Conservation (phyloP, 768 basidiomycete genomes). For the Amanita rimosa region DNA sequence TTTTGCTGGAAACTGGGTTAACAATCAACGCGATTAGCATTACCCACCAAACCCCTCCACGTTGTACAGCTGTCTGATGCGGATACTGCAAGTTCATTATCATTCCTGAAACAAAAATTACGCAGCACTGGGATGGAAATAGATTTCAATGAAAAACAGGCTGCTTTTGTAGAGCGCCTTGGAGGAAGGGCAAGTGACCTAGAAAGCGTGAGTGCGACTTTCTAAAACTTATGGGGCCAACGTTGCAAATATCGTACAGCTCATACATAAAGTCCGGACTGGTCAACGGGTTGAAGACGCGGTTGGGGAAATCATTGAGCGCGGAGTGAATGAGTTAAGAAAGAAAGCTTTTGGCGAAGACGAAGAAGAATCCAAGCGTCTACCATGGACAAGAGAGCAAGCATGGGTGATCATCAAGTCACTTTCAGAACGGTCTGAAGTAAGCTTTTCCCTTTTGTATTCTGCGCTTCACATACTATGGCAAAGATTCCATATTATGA, state of each 20-base stretch:
- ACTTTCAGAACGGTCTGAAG: constrained; percentile 58
- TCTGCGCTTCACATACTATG: neutral
- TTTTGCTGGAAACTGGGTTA: neutral
- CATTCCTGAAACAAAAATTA: constrained; percentile 75
- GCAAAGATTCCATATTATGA: constrained; percentile 72
- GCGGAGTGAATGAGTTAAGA: constrained; percentile 71
- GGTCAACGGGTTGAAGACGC: constrained; percentile 68
- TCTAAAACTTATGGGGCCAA: neutral
- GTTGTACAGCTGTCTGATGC: constrained; percentile 79
- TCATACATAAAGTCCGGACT: constrained; percentile 77
- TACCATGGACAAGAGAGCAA: constrained; percentile 82
- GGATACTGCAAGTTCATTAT: constrained; percentile 65
- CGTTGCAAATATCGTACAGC: constrained; percentile 24
- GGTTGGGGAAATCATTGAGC: constrained; percentile 79
- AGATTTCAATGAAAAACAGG: constrained; percentile 45
- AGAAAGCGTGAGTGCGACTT: constrained; percentile 47
- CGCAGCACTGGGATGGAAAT: constrained; percentile 40
- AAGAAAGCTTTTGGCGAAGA: constrained; percentile 95
- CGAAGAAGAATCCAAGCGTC: constrained; percentile 69
- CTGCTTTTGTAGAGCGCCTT: constrained; percentile 52
- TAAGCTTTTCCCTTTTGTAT: constrained; percentile 20
- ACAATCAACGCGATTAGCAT: constrained; percentile 30
- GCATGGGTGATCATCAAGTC: constrained; percentile 76
- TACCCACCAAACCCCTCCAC: constrained; percentile 77
- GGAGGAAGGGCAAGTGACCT: constrained; percentile 91